Base-by-base conservation (phyloP, 2,329 filamentous ascomycete genomes). In the Diaporthe humulicola region DNA sequence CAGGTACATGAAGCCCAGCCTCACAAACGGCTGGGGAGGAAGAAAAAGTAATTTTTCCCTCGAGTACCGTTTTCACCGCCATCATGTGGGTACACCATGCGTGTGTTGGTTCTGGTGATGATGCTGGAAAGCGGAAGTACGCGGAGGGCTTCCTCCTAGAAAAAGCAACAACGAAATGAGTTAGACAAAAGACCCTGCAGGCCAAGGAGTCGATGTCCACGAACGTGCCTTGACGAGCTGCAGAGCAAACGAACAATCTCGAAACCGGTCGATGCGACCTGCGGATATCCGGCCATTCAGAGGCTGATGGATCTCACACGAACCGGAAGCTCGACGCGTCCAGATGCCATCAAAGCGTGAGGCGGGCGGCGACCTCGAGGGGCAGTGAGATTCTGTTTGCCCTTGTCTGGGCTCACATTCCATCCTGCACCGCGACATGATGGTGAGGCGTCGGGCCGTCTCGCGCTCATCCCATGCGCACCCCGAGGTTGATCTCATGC, bases 181-280 rank as follows among this genome's bases (percentile, higher is more conserved):
- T 28, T 28, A 25, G 64, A 54, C 48, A 40, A 4, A 54, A 54
- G 45, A 28, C n/a, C 33, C 45, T 69, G 64, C 45, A 36, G 60
- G 61, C 48, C 64, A 52, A 67, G 33, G 15, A 22, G 22, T 19
- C n/a, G 48, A 28, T 30, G n/a, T 40, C 33, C 30, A 54, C 33
- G 48, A 10, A 36, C n/a, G 64, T 54, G 64, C 30, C 48, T 54
- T 38, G 64, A 69, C n/a, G 48, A 69, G 64, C 48, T 69, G 48
- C 64, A 69, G 22, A 50, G 45, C 64, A 69, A 69, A 69, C 64
- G 48, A 38, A 54, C 3, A 54, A 54, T 69, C 19, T 69, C 48
- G 64, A 15, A 30, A 40, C 38, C 30, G 9, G 22, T 50, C 61
- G 42, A 25, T 64, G 6, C 15, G 28, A 33, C 33, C 64, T 69